phyloP scores from a whole-genome alignment of 1,284 basidiomycete species.

The Ceratobasidium sp. region DNA sequence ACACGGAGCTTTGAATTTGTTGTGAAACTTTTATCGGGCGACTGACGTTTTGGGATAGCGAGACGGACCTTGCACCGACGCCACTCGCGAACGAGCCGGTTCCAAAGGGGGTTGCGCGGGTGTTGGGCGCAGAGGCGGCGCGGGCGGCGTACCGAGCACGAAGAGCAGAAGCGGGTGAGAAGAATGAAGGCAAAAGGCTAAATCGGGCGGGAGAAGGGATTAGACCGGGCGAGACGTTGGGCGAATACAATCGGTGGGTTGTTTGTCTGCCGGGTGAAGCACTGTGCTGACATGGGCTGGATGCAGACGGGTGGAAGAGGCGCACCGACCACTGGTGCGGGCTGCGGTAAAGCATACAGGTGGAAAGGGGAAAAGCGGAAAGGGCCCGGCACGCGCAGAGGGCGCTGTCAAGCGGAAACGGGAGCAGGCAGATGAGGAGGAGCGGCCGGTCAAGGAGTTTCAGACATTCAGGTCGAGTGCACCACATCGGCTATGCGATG shows the following conservation, averaged over 20 bases:
- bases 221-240: slow-evolving; percentile 11
- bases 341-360: slow-evolving; percentile 24
- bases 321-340: slow-evolving; percentile 24
- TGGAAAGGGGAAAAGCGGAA: not conserved
- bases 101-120: slow-evolving; percentile 22
- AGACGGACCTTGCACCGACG: slow-evolving; percentile 24
- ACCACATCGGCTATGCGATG: slow-evolving; percentile 21
- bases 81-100: slow-evolving; percentile 18
- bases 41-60: not conserved
- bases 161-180: not conserved
- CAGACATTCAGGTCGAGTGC: slow-evolving; percentile 26
- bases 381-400: not conserved
- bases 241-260: slow-evolving; percentile 32
- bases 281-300: not conserved
- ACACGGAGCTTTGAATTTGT: not conserved
- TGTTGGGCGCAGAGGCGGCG: slow-evolving; percentile 24
- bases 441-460: slow-evolving; percentile 26
- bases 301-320: slow-evolving; percentile 35
- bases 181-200: not conserved
- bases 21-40: not conserved
- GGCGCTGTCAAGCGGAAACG: slow-evolving; percentile 24
- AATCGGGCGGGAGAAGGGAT: not conserved
- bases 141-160: slow-evolving; percentile 2
- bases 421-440: not conserved
- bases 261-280: not conserved